Conservation (phyloP, 2,329 filamentous ascomycete species). For the Beauveria medogensis region DNA sequence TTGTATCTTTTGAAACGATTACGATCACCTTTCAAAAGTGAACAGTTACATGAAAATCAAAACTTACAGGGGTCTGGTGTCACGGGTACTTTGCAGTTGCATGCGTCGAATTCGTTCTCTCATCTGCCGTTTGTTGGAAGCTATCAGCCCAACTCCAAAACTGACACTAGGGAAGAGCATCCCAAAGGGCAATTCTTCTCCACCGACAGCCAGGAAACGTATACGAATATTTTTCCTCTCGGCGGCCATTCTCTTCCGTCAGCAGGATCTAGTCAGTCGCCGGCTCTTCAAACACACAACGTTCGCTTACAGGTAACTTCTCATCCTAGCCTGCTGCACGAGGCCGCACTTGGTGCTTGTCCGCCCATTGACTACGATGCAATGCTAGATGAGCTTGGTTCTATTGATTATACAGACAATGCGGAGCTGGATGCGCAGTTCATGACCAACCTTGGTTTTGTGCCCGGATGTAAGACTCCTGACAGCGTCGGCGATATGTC, state of each 20-base stretch:
- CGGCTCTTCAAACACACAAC: not conserved
- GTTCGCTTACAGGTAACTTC: slow-evolving; percentile 2
- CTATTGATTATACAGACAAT: slow-evolving; percentile 40
- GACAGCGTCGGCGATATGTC: slow-evolving; percentile 31
- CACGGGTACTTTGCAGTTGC: not conserved
- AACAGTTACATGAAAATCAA: not conserved
- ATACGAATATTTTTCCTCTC: not conserved
- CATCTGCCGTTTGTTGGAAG: not conserved
- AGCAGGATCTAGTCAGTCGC: not conserved
- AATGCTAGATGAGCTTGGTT: slow-evolving; percentile 43
- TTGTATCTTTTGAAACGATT: slow-evolving; percentile 20
- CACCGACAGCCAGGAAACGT: not conserved
- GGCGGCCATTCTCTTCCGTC: not conserved
- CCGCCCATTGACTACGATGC: slow-evolving; percentile 39
- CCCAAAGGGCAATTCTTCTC: not conserved
- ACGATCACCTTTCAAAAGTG: slow-evolving; percentile 19
- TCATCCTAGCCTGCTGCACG: slow-evolving; percentile 15
- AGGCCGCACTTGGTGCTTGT: slow-evolving; percentile 12
- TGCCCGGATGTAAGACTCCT: slow-evolving; percentile 50
- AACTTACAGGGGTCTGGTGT: not conserved
- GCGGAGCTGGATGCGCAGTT: slow-evolving; percentile 52
- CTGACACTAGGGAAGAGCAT: not conserved
- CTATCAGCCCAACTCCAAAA: not conserved
- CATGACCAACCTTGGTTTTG: slow-evolving; percentile 59
- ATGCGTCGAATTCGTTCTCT: not conserved